phyloP scores from a whole-genome alignment of 2,329 filamentous ascomycete species.

The Neofusicoccum kwambonambiense region DNA sequence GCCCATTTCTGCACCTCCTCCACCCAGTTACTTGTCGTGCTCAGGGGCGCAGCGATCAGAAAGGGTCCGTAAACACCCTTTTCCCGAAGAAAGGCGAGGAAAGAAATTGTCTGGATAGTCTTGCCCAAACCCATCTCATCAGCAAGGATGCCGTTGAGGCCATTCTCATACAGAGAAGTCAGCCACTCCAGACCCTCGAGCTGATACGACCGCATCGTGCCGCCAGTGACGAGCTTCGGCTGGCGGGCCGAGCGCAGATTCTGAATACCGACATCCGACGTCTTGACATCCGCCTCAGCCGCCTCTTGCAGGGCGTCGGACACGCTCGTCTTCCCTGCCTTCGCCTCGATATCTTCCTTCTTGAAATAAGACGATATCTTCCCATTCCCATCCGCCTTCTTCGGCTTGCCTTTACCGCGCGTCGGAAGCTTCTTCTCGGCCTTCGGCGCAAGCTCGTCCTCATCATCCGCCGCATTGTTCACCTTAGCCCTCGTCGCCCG shows the following conservation, averaged over 20 bases:
- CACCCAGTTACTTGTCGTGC: constrained; percentile 93
- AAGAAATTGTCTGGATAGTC: constrained; percentile 85
- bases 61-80: constrained; percentile 87
- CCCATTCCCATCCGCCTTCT: constrained; percentile 30
- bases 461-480: constrained; percentile 21
- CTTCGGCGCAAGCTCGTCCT: constrained; percentile 23
- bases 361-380: constrained; percentile 62
- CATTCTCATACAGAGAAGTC: constrained; percentile 77
- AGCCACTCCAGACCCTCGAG: constrained; percentile 95
- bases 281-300: constrained; percentile 57
- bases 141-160: constrained; percentile 85
- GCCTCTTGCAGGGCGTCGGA: constrained; percentile 59
- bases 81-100: constrained; percentile 84
- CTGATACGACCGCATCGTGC: constrained; percentile 92
- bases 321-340: constrained; percentile 53
- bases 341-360: constrained; percentile 56
- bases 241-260: constrained; percentile 80
- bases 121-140: constrained; percentile 96
- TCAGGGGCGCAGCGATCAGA: constrained; percentile 84
- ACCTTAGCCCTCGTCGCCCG: constrained; percentile 42
- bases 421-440: constrained; percentile 2
- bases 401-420: constrained; percentile 36
- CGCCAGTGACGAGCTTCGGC: constrained; percentile 79
- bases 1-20: constrained; percentile 92
- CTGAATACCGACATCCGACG: constrained; percentile 62